Percentiles rank a stretch among this genome's conserved stretches.
These are phyloP conservation scores for Ophiostoma ips DNA, from an alignment of 2,329 filamentous ascomycete species.

Conservation along the genomic window DNA sequence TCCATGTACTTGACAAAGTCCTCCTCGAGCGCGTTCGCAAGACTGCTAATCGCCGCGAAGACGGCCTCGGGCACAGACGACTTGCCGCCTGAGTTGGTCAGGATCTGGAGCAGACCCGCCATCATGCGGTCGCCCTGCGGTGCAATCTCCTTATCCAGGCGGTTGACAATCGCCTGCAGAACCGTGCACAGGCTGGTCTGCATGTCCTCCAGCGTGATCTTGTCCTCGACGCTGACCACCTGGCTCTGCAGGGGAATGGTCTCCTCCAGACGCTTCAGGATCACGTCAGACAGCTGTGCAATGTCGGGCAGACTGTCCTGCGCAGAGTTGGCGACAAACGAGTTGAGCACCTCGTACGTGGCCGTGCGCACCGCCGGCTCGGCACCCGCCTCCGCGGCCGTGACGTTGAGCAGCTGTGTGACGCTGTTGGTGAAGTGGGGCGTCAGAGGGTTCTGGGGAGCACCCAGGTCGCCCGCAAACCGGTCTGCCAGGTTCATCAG, in stretches of 20 bases:
- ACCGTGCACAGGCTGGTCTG: constrained; percentile 91
- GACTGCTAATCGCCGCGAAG: constrained; percentile 82
- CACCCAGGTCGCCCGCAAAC: constrained; percentile 76
- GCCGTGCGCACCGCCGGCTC: constrained; percentile 88
- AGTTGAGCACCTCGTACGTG: constrained; percentile 91
- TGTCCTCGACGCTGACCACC: constrained; percentile 93
- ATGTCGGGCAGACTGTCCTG: constrained; percentile 72
- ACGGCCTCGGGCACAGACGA: constrained; percentile 90
- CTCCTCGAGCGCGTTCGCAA: constrained; percentile 81
- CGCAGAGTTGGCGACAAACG: constrained; percentile 83
- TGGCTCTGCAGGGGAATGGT: constrained; percentile 82
- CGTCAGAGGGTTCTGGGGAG: constrained; percentile 66
- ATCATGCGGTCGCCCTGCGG: constrained; percentile 91
- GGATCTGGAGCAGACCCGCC: constrained; percentile 69
- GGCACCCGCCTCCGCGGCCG: constrained; percentile 51
- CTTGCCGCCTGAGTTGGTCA: constrained; percentile 65
- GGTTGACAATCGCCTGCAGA: constrained; percentile 77
- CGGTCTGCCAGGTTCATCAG: constrained; percentile 96
- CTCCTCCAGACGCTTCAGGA: constrained; percentile 80
- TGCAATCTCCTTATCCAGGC: constrained; percentile 79
- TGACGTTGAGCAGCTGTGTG: constrained; percentile 70
- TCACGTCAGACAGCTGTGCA: constrained; percentile 70
- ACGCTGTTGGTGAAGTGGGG: constrained; percentile 90
- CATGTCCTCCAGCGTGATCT: constrained; percentile 91
- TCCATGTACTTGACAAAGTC: constrained; percentile 98